These are phyloP conservation scores for Aegilops bicornis DNA, from an alignment of 176 grass and related monocot genomes.

Conservation along the genomic window DNA sequence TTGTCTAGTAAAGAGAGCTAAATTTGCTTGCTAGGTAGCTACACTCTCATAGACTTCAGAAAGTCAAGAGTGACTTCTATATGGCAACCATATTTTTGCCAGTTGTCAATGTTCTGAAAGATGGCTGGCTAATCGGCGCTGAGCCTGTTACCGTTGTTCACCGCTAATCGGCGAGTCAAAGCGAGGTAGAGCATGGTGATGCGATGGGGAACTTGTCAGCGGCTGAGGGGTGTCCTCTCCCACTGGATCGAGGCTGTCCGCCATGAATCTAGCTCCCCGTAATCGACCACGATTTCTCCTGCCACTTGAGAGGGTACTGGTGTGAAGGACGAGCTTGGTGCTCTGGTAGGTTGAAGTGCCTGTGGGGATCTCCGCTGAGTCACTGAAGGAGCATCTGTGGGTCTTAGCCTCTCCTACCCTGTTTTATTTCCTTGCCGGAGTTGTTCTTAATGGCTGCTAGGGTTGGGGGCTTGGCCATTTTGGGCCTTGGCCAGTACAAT, in stretches of 20 bases:
- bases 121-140: neutral
- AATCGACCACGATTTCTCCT: neutral
- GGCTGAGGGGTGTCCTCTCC: neutral
- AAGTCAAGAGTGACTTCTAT: neutral
- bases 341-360: neutral
- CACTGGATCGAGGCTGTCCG: neutral
- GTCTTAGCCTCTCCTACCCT: neutral
- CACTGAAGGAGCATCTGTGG: neutral
- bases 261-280: neutral
- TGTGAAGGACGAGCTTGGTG: neutral
- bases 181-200: neutral
- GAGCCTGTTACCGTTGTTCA: neutral
- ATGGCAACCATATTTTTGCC: neutral
- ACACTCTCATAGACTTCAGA: neutral
- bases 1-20: neutral
- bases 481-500: neutral
- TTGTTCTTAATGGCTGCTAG: neutral
- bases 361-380: neutral
- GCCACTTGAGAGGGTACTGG: neutral
- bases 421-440: neutral
- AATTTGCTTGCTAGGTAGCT: conserved; percentile 4
- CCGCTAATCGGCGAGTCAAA: neutral
- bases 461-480: neutral
- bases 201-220: neutral
- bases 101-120: neutral